Evolutionary conservation across 1,284 basidiomycete genomes (phyloP).

Genomic region (Tylopilus orsonianus): DNA sequence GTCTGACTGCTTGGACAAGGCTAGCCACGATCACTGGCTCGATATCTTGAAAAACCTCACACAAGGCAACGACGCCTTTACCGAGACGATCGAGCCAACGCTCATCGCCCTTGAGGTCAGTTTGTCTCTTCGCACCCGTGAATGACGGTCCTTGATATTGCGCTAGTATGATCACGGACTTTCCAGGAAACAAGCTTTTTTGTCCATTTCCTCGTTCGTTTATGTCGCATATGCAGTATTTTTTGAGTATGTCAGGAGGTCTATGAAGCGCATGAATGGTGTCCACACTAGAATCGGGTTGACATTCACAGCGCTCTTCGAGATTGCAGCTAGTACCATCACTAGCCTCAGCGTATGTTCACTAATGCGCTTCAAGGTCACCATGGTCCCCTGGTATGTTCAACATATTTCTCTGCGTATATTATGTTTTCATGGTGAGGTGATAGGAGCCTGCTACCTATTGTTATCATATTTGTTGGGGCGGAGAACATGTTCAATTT

Average conservation of each 20-base stretch:
- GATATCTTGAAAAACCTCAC: constrained; percentile 53
- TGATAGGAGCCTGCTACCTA: constrained; percentile 79
- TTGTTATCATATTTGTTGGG: constrained; percentile 94
- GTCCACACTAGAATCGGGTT: constrained; percentile 92
- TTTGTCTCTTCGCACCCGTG: constrained; percentile 5
- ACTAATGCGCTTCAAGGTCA: constrained; percentile 80
- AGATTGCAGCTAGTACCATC: constrained; percentile 89
- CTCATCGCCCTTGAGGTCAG: constrained; percentile 71
- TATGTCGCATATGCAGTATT: constrained; percentile 81
- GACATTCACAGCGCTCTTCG: constrained; percentile 90
- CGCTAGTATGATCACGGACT: constrained; percentile 52
- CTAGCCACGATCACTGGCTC: constrained; percentile 64
- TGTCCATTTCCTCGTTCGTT: constrained; percentile 69
- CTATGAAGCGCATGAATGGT: constrained; percentile 76
- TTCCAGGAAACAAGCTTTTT: constrained; percentile 44
- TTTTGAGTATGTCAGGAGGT: constrained; percentile 75
- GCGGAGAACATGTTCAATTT: constrained; percentile 97
- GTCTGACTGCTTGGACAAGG: constrained; percentile 60
- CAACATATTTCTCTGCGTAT: neutral
- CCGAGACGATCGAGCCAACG: constrained; percentile 56
- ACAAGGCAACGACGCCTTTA: constrained; percentile 41
- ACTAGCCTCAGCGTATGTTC: constrained; percentile 92
- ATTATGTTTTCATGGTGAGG: constrained; percentile 11
- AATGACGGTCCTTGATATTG: constrained; percentile 9
- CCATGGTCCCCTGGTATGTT: constrained; percentile 80